A percentile compares a stretch with the other conserved stretches of the same genome.
Evolutionary conservation across 2,329 filamentous ascomycete species (phyloP).

Genomic region (Clathrospora elynae): DNA sequence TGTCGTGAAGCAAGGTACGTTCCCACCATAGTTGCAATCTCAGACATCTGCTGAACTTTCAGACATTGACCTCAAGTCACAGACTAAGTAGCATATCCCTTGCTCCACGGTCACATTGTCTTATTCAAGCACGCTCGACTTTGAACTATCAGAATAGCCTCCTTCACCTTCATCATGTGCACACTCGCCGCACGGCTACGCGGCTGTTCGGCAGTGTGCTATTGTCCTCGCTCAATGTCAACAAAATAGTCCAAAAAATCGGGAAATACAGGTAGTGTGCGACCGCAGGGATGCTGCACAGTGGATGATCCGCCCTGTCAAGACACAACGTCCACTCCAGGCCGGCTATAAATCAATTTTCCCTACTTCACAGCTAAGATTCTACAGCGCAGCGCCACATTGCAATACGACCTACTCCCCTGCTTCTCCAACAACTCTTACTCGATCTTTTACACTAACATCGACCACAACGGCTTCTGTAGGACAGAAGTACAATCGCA

Average conservation of each 20-base stretch:
- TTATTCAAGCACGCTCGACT: too few species aligned
- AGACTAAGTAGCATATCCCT: too few species aligned
- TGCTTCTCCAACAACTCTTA: neutral
- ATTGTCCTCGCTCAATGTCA: slow-evolving; percentile 12
- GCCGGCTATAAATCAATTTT: neutral
- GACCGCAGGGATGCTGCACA: neutral
- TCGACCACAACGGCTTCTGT: neutral
- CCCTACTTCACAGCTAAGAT: neutral
- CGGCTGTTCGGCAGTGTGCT: neutral
- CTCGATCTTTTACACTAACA: neutral
- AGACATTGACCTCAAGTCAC: too few species aligned
- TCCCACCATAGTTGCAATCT: too few species aligned
- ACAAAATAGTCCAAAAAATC: neutral
- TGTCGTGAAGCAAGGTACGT: too few species aligned
- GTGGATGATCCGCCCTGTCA: neutral
- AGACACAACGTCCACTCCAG: neutral
- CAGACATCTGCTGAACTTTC: too few species aligned
- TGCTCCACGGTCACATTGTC: too few species aligned
- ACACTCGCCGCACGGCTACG: neutral
- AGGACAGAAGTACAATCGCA: neutral
- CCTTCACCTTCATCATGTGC: slow-evolving; percentile 7
- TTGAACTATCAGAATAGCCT: too few species aligned
- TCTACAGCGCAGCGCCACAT: neutral
- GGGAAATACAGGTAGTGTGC: neutral
- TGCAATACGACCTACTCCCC: neutral